These are phyloP conservation scores for Bryoerythrophyllum caledonicum DNA, from an alignment of 225 moss, liverwort and hornwort genomes.

Conservation along the genomic window DNA sequence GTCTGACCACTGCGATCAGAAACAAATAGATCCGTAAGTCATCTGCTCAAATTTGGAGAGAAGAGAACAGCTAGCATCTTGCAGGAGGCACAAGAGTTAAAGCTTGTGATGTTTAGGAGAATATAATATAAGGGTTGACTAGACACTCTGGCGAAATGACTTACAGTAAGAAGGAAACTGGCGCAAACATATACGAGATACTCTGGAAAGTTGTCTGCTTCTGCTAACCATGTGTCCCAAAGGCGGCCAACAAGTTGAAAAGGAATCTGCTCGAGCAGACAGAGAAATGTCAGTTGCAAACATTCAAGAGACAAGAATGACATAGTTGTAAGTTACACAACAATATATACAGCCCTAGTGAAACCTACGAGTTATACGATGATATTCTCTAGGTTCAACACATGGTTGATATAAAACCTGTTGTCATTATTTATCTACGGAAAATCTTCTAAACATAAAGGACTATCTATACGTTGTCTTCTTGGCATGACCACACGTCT, in stretches of 20 bases:
- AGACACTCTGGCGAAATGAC: conserved; percentile 8
- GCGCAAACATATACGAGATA: conserved; percentile 98
- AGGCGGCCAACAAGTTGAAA: conserved; percentile 90
- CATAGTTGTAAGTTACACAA: background rate
- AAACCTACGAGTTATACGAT: background rate
- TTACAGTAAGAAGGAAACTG: conserved; percentile 96
- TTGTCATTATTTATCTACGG: background rate
- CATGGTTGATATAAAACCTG: background rate
- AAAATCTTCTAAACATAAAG: background rate
- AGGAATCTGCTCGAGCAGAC: conserved; percentile 63
- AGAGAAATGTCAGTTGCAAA: conserved; percentile 7
- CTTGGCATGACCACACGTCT: background rate
- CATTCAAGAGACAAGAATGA: background rate
- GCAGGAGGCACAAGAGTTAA: conserved; percentile 7
- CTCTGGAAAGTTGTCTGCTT: conserved; percentile 97
- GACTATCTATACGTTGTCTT: background rate
- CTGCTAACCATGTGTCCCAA: conserved; percentile 98
- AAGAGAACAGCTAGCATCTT: conserved; percentile 8
- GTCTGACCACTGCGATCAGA: conserved; percentile 82
- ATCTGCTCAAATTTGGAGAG: conserved; percentile 2
- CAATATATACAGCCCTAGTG: background rate
- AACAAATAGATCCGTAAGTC: conserved; percentile 13
- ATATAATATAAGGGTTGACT: background rate
- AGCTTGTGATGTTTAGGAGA: background rate
- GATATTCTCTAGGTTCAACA: background rate